Conservation (phyloP, 1,284 basidiomycete genomes). For the Moniliophthora roreri region DNA sequence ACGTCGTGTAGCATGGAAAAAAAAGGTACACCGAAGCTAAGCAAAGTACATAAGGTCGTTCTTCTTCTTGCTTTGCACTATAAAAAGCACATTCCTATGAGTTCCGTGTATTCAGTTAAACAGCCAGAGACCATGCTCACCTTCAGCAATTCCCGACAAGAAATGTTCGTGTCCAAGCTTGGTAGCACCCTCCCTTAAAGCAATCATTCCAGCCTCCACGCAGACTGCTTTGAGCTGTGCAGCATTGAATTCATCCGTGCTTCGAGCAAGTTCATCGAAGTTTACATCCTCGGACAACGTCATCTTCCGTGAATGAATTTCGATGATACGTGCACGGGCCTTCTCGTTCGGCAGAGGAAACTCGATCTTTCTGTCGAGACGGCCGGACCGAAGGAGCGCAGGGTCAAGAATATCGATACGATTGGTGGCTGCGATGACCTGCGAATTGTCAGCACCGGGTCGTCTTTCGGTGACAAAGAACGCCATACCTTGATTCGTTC, state of each 20-base stretch:
- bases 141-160: slow-evolving; percentile 90
- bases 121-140: slow-evolving; percentile 38
- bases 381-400: slow-evolving; percentile 94
- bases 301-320: slow-evolving; percentile 98
- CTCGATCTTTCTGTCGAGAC: slow-evolving; percentile 95
- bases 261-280: slow-evolving; percentile 83
- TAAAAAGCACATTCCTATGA: slow-evolving; percentile 20
- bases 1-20: background rate
- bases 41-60: slow-evolving; percentile 92
- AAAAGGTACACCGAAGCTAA: slow-evolving; percentile 35
- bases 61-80: slow-evolving; percentile 96
- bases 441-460: slow-evolving; percentile 13
- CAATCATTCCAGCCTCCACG: slow-evolving; percentile 99
- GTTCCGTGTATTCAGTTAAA: slow-evolving; percentile 1
- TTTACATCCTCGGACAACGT: slow-evolving; percentile 83
- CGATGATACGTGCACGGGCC: slow-evolving; percentile 93
- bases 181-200: slow-evolving; percentile 90
- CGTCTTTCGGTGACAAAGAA: slow-evolving; percentile 4
- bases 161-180: slow-evolving; percentile 92
- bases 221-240: slow-evolving; percentile 96
- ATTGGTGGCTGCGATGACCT: slow-evolving; percentile 99
- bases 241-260: slow-evolving; percentile 98
- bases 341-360: slow-evolving; percentile 95
- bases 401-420: slow-evolving; percentile 99
- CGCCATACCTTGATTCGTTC: slow-evolving; percentile 87